Conservation (phyloP, 495 filamentous ascomycete genomes). For the Penicillium paradoxum region DNA sequence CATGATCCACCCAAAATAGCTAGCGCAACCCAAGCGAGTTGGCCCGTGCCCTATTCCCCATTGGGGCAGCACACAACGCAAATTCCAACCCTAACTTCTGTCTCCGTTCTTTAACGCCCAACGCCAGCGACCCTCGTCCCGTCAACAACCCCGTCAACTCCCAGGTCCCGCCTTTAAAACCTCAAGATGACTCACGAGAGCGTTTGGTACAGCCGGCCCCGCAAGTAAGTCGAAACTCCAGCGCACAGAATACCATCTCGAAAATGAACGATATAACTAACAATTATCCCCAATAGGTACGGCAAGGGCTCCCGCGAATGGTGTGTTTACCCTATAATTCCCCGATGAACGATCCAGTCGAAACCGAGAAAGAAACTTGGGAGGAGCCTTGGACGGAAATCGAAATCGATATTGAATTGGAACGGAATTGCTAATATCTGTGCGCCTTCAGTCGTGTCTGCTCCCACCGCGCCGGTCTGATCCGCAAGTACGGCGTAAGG, state of each 20-base stretch:
- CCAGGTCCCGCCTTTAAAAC: constrained; percentile 33
- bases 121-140: constrained; percentile 38
- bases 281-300: constrained; percentile 32
- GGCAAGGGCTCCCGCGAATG: constrained; percentile 91
- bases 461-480: constrained; percentile 89
- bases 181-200: constrained; percentile 95
- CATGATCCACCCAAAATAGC: constrained; percentile 18
- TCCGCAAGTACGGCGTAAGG: constrained; percentile 98
- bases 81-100: constrained; percentile 35
- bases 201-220: constrained; percentile 98
- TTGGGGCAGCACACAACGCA: constrained; percentile 39
- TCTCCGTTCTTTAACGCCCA: constrained; percentile 35
- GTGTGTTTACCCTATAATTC: constrained; percentile 46
- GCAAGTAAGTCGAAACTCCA: constrained; percentile 56
- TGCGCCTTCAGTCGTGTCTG: constrained; percentile 76
- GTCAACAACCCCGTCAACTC: constrained; percentile 36
- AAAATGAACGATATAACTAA: constrained; percentile 11
- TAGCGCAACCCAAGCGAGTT: constrained; percentile 36
- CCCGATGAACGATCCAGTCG: constrained; percentile 12
- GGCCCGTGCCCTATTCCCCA: constrained; percentile 29
- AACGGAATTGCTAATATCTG: constrained; percentile 23
- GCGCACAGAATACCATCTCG: background rate
- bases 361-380: background rate
- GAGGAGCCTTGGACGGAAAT: background rate
- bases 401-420: constrained; percentile 7